Conservation (phyloP, 768 basidiomycete genomes). For the Boletus rubescentipes region DNA sequence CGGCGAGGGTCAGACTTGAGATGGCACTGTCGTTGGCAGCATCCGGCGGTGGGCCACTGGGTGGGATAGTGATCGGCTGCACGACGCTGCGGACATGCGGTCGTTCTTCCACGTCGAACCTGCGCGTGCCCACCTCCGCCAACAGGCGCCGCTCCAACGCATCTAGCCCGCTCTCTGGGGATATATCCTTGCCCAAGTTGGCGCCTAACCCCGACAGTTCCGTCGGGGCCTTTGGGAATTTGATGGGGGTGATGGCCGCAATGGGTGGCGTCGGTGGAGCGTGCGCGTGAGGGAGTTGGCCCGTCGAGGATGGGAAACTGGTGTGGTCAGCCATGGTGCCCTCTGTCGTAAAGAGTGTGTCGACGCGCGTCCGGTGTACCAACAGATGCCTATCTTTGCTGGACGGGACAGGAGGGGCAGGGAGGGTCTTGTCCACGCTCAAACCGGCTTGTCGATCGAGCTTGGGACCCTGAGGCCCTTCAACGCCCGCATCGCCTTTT, state of each 20-base stretch:
- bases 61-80: constrained; percentile 40
- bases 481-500: constrained; percentile 23
- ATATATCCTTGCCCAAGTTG: constrained; percentile 19
- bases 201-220: constrained; percentile 26
- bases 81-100: constrained; percentile 40
- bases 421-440: constrained; percentile 57
- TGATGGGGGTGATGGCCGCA: constrained; percentile 40
- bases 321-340: constrained; percentile 7
- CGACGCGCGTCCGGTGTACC: constrained; percentile 26
- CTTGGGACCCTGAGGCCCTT: constrained; percentile 19
- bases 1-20: constrained; percentile 44
- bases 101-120: constrained; percentile 29
- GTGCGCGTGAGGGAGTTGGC: constrained; percentile 27
- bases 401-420: constrained; percentile 54
- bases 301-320: constrained; percentile 13
- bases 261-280: constrained; percentile 55
- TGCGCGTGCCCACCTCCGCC: constrained; percentile 71
- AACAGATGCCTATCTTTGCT: constrained; percentile 30
- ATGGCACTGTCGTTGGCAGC: constrained; percentile 46
- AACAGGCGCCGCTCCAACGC: constrained; percentile 68
- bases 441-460: constrained; percentile 14
- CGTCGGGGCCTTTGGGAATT: constrained; percentile 35
- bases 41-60: constrained; percentile 23
- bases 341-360: constrained; percentile 30
- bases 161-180: constrained; percentile 60